Conservation (phyloP, 257 asterid genomes). For the Mitragyna speciosa region DNA sequence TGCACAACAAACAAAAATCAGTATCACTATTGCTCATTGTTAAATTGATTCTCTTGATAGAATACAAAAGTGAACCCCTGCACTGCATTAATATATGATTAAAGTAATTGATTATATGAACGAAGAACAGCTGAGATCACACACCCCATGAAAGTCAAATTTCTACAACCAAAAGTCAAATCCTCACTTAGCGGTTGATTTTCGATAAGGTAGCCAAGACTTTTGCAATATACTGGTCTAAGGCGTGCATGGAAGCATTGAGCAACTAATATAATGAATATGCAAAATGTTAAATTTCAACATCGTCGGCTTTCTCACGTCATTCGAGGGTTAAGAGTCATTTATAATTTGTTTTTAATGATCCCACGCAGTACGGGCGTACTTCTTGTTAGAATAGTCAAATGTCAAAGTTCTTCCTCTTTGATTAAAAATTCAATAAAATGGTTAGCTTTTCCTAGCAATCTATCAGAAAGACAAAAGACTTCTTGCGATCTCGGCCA, state of each 20-base stretch:
- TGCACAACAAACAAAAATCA: conserved; percentile 13
- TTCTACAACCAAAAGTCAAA: background rate
- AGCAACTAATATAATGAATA: background rate
- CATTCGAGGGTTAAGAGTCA: background rate
- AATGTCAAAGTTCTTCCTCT: background rate
- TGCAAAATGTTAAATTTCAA: background rate
- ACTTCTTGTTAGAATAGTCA: background rate
- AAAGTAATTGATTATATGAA: background rate
- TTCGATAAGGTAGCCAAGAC: background rate
- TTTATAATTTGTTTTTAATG: background rate
- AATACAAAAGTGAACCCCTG: too few species aligned
- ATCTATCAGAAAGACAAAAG: background rate
- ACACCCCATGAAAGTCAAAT: background rate
- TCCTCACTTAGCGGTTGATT: background rate
- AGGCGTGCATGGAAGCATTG: background rate
- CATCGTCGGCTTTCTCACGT: background rate
- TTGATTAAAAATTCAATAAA: background rate
- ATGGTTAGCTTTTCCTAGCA: background rate
- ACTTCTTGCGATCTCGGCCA: background rate
- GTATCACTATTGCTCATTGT: too few species aligned
- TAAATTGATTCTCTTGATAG: too few species aligned
- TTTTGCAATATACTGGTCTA: background rate
- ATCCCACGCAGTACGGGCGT: background rate
- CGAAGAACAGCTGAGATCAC: background rate
- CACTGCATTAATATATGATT: background rate